Conservation (phyloP, 768 basidiomycete species). For the Macrolepiota dolichaula region DNA sequence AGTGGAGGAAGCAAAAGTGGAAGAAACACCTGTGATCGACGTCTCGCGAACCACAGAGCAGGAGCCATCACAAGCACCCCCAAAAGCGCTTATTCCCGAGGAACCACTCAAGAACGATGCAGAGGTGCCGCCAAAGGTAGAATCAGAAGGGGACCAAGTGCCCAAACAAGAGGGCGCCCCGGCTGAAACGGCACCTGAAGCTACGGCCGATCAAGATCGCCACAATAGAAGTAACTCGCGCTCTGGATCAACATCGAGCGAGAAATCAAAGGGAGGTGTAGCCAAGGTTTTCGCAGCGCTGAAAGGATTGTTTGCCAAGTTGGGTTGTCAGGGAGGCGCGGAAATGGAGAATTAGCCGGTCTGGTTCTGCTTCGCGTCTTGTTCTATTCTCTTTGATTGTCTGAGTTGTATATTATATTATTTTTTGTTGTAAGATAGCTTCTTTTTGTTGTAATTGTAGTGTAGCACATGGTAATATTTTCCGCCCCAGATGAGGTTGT, state of each 20-base stretch:
- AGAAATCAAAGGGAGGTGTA: not conserved
- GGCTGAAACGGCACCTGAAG: not conserved
- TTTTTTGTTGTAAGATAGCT: not conserved
- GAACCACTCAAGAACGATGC: not conserved
- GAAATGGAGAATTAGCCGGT: conserved; percentile 2
- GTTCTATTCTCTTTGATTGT: not conserved
- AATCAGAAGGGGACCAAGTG: not conserved
- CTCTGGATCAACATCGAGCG: not conserved
- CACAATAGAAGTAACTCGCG: not conserved
- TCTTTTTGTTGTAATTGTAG: not conserved
- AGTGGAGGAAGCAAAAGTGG: not conserved
- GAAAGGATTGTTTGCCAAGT: not conserved
- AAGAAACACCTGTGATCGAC: not conserved
- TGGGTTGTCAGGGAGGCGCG: not conserved
- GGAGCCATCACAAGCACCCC: not conserved
- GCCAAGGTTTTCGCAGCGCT: not conserved
- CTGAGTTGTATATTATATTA: not conserved
- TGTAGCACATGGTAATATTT: no score
- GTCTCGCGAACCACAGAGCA: not conserved
- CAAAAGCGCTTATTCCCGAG: not conserved
- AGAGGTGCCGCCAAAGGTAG: not conserved
- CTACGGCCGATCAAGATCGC: not conserved
- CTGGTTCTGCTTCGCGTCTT: not conserved
- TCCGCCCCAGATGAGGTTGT: no score
- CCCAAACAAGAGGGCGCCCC: not conserved